Evolutionary conservation across 306 rosid genomes (phyloP).

Genomic region (Gynostemma pentaphyllum): DNA sequence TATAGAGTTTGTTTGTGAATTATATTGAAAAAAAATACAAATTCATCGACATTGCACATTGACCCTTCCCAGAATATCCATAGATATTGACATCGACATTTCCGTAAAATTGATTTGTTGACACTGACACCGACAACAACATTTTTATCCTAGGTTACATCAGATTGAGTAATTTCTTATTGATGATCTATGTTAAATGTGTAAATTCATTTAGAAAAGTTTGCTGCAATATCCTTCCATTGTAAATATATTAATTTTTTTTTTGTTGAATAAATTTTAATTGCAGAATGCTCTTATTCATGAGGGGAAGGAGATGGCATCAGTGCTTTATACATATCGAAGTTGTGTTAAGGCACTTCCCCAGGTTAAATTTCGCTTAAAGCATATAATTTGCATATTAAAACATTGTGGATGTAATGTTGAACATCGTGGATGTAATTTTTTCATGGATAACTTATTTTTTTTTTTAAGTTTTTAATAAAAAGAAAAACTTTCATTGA

Average conservation of each 20-base stretch:
- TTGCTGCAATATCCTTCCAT: background rate
- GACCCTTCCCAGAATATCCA: too few relatives aligned
- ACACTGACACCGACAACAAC: too few relatives aligned
- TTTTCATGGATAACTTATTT: background rate
- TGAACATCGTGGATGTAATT: background rate
- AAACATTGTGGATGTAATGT: background rate
- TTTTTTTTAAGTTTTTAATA: too few relatives aligned
- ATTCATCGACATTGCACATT: too few relatives aligned
- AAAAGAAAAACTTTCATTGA: background rate
- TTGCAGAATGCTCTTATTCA: slow-evolving; percentile 65
- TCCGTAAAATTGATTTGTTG: too few relatives aligned
- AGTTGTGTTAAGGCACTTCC: slow-evolving; percentile 99
- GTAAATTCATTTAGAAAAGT: background rate
- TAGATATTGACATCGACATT: too few relatives aligned
- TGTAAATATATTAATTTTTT: background rate
- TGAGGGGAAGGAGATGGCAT: slow-evolving; percentile 95
- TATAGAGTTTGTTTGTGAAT: too few relatives aligned
- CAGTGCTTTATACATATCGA: slow-evolving; percentile 93
- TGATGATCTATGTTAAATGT: background rate
- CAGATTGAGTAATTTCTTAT: background rate
- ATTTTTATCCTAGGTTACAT: background rate
- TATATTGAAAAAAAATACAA: too few relatives aligned
- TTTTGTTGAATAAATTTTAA: background rate
- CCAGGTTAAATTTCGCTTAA: slow-evolving; percentile 49
- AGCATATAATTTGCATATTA: background rate